Conservation (phyloP, 225 moss, liverwort and hornwort species). For the Ulota crispa region DNA sequence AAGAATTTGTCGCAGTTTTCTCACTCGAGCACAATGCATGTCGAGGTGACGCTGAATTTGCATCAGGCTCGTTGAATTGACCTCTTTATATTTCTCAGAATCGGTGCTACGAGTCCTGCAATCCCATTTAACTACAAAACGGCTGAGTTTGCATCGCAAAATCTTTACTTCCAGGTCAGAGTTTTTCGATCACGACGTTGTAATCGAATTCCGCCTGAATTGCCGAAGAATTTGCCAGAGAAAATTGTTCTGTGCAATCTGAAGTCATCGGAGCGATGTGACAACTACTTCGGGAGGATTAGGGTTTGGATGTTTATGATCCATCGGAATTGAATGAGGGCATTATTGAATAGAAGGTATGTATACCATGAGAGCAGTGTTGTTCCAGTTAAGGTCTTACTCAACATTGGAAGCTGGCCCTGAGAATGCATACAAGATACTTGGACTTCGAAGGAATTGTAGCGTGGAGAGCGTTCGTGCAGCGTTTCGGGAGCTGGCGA, state of each 20-base stretch:
- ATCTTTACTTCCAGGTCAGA: background rate
- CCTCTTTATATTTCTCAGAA: background rate
- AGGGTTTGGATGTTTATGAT: conserved; percentile 13
- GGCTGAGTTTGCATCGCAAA: background rate
- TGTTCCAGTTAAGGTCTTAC: conserved; percentile 26
- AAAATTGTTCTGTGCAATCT: background rate
- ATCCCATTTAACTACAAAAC: background rate
- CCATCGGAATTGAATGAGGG: conserved; percentile 12
- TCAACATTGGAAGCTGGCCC: conserved; percentile 33
- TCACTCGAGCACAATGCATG: background rate
- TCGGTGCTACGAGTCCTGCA: background rate
- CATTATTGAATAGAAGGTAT: background rate
- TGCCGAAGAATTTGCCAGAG: background rate
- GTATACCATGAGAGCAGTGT: conserved; percentile 26
- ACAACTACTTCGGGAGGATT: background rate
- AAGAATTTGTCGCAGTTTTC: background rate
- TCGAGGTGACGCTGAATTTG: background rate
- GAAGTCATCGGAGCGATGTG: background rate
- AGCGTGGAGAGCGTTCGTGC: conserved; percentile 53
- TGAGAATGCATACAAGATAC: conserved; percentile 82
- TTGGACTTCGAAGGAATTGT: conserved; percentile 64
- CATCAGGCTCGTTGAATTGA: background rate
- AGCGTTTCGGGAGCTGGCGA: conserved; percentile 80
- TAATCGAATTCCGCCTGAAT: background rate
- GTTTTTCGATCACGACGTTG: background rate